Evolutionary conservation across 148 eudicot species (phyloP), one percentile per base, ranked within the genome.

Genomic region (Fagopyrum homotropicum): DNA sequence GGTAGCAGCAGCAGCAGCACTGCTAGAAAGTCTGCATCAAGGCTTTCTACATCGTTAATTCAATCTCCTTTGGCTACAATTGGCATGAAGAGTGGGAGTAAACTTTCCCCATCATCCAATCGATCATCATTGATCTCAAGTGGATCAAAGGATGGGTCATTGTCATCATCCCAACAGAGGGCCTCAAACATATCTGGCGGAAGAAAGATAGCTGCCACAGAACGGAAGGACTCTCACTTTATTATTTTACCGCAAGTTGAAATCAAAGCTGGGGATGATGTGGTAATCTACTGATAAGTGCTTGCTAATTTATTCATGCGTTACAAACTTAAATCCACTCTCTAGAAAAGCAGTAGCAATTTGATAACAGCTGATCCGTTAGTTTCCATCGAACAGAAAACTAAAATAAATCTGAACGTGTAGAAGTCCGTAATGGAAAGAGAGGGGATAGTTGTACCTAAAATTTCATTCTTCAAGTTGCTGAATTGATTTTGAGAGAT

Each of bases 191-290:
- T 78, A 75, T 86, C 92, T 75, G 82, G 89, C 56, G 81, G 85
- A 44, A 83, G 82, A 77, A 90, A 86, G 82, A 82, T 77, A 17
- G 84, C 79, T 54, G 77, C 84, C 68, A 82, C 92, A 45, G 93
- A 92, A 49, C 79, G 84, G 44, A 86, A 86, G 81, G 99, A 90
- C 82, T 90, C 98, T 77, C 91, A 88, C 51, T 85, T 91, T 56
- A 76, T 90, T 73, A 80, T 83, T 80, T 88, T 89, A 78, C 97
- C 99, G 29, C 92, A 92, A 79, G 91, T 95, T 73, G 98, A 92
- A 78, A 77, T 82, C 80, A 95, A 89, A 85, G 94, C 91, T 76
- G 86, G 97, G 66, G 99, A 95, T 90, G 98, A 90, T 80, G 88
- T 92, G 92, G 99, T 95, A 90, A 81, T 89, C 54, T 70, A 47